A percentile compares a stretch with the other conserved stretches of the same genome.
phyloP scores from a whole-genome alignment of 768 basidiomycete species.

The Daedaleopsis sinensis region DNA sequence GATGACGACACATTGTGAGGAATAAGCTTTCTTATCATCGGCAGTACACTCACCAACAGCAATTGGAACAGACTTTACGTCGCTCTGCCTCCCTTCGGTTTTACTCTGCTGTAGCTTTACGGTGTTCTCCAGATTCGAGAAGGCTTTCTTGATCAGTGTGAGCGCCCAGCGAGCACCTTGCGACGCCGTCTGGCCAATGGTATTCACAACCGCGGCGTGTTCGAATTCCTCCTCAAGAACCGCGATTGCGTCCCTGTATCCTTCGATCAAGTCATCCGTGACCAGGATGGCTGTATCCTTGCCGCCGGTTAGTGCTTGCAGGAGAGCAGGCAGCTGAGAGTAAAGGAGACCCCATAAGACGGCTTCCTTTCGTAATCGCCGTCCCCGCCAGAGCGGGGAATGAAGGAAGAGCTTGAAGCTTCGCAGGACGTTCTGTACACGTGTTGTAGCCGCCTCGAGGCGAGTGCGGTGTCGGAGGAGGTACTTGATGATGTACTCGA shows the following conservation, averaged over 20 bases:
- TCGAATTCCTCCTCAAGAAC: neutral
- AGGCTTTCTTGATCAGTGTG: neutral
- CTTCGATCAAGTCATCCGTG: neutral
- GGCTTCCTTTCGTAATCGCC: neutral
- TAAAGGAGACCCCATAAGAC: conserved; percentile 6
- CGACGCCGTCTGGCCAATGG: neutral
- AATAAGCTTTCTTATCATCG: too few relatives aligned
- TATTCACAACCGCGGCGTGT: neutral
- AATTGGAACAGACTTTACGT: too few relatives aligned
- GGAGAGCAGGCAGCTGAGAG: conserved; percentile 5
- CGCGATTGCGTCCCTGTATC: neutral
- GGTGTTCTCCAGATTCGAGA: neutral
- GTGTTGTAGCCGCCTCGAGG: neutral
- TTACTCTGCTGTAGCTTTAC: too few relatives aligned
- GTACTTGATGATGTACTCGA: conserved; percentile 3
- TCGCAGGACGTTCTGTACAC: neutral
- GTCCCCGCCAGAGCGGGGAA: conserved; percentile 1
- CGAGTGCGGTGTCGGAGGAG: conserved; percentile 5
- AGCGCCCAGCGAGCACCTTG: neutral
- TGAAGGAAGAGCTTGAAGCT: conserved; percentile 1
- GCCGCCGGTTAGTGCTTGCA: neutral
- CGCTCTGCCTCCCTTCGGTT: too few relatives aligned
- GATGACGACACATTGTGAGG: too few relatives aligned
- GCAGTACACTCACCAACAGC: too few relatives aligned
- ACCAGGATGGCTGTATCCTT: neutral